A percentile compares a stretch with the other conserved stretches of the same genome.
Evolutionary conservation across 768 basidiomycete genomes (phyloP).

Genomic region (Mycena sanguinolenta): DNA sequence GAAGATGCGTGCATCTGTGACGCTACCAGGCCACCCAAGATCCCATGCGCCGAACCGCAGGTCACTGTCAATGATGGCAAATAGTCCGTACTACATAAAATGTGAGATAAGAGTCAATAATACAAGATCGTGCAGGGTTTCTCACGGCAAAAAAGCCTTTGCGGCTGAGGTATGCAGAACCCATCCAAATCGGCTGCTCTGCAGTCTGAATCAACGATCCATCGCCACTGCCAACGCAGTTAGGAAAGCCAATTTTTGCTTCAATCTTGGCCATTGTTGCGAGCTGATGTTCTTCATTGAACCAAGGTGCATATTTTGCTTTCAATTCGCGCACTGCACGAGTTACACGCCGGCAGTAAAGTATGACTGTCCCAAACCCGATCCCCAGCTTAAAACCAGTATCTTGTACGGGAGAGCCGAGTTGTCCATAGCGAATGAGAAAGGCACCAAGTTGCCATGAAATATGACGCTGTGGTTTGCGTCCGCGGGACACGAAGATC

Average conservation of each 20-base stretch:
- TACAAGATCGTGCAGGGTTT: background rate
- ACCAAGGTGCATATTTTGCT: constrained; percentile 11
- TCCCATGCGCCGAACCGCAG: constrained; percentile 17
- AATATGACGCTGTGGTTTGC: constrained; percentile 40
- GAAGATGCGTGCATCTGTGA: constrained; percentile 12
- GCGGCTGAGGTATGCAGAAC: constrained; percentile 11
- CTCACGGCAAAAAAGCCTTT: constrained; percentile 23
- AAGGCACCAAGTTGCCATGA: constrained; percentile 40
- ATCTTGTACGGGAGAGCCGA: constrained; percentile 31
- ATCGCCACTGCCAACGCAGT: constrained; percentile 21
- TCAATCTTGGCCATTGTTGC: constrained; percentile 21
- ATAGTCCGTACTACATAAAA: constrained; percentile 12
- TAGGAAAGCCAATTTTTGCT: constrained; percentile 16
- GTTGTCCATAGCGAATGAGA: constrained; percentile 38
- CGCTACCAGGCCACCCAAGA: constrained; percentile 17
- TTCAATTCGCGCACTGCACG: constrained; percentile 13
- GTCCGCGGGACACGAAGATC: constrained; percentile 35
- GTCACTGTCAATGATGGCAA: constrained; percentile 19
- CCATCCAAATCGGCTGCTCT: constrained; percentile 19
- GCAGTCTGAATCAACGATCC: constrained; percentile 13
- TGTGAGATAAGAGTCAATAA: constrained; percentile 2
- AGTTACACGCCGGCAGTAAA: constrained; percentile 40
- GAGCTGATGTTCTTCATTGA: constrained; percentile 20
- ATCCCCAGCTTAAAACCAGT: constrained; percentile 36
- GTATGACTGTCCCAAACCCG: constrained; percentile 39